phyloP scores from a whole-genome alignment of 139 green algal genomes.

The Coccomyxa sp. region DNA sequence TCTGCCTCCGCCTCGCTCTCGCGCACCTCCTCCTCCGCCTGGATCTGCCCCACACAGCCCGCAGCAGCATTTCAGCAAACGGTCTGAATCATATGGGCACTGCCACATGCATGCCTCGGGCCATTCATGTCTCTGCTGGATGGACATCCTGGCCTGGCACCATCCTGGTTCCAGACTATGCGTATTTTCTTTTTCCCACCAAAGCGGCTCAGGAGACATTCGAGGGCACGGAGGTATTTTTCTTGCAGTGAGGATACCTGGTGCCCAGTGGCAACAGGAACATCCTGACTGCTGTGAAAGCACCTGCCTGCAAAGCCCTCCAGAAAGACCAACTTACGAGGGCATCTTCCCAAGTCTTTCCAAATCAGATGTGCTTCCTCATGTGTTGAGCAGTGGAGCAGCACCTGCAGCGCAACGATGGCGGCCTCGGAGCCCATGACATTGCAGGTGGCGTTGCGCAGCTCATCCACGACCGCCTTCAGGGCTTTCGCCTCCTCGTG shows the following conservation, averaged over 20 bases:
- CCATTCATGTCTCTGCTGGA: not conserved
- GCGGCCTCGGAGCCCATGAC: conserved; percentile 43
- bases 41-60: not conserved
- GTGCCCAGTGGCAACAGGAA: too few relatives aligned
- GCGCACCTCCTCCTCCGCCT: conserved; percentile 9
- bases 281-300: too few relatives aligned
- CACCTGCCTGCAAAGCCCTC: too few relatives aligned
- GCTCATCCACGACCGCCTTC: conserved; percentile 33
- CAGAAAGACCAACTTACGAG: too few relatives aligned
- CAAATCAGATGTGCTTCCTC: too few relatives aligned
- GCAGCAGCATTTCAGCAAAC: not conserved
- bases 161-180: too few relatives aligned
- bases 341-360: too few relatives aligned
- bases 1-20: conserved; percentile 49
- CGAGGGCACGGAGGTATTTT: too few relatives aligned
- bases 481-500: conserved; percentile 41
- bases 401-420: conserved; percentile 26
- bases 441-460: conserved; percentile 38
- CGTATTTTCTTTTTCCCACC: too few relatives aligned
- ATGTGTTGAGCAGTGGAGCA: not conserved
- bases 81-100: not conserved
- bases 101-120: not conserved
- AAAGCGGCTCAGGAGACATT: too few relatives aligned
- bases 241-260: too few relatives aligned
- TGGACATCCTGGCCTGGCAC: too few relatives aligned